A percentile compares a stretch with the other conserved stretches of the same genome.
These are phyloP conservation scores for Penicillium samsonianum DNA, from an alignment of 495 filamentous ascomycete genomes.

Conservation along the genomic window DNA sequence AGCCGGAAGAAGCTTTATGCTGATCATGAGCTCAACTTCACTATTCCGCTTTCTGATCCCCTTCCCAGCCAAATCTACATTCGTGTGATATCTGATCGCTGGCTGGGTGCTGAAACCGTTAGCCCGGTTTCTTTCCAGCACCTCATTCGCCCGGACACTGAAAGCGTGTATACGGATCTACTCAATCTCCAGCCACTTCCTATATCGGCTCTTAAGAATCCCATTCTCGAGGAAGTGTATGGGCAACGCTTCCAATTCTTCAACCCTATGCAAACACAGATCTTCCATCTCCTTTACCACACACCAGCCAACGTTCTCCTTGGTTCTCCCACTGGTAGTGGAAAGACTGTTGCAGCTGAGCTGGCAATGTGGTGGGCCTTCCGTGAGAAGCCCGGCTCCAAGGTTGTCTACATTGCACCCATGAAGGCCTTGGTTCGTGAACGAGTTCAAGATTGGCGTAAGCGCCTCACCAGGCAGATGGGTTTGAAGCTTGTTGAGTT, in stretches of 20 bases:
- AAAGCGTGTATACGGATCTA: conserved; percentile 94
- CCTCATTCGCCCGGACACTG: conserved; percentile 93
- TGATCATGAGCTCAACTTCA: conserved; percentile 96
- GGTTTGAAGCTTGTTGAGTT: conserved; percentile 91
- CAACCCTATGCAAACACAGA: conserved; percentile 99
- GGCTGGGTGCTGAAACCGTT: conserved; percentile 97
- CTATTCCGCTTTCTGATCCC: conserved; percentile 91
- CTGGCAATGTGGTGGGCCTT: conserved; percentile 99
- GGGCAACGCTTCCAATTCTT: conserved; percentile 87
- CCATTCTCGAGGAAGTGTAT: conserved; percentile 84
- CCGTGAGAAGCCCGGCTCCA: conserved; percentile 89
- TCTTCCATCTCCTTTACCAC: conserved; percentile 95
- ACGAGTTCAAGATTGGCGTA: conserved; percentile 92
- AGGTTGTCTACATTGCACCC: conserved; percentile 98
- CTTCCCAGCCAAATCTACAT: conserved; percentile 95
- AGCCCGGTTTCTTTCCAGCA: conserved; percentile 96
- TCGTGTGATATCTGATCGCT: conserved; percentile 88
- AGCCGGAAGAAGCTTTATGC: conserved; percentile 85
- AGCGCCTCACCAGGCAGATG: conserved; percentile 78
- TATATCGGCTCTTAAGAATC: conserved; percentile 83
- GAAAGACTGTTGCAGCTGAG: conserved; percentile 94
- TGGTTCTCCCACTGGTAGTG: conserved; percentile 95
- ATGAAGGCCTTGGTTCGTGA: conserved; percentile 99
- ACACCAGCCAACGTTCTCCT: conserved; percentile 88
- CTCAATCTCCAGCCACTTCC: conserved; percentile 90